Evolutionary conservation across 139 green algal genomes (phyloP), one percentile per base, ranked within the genome.

Genomic region (Eudorina sp.): DNA sequence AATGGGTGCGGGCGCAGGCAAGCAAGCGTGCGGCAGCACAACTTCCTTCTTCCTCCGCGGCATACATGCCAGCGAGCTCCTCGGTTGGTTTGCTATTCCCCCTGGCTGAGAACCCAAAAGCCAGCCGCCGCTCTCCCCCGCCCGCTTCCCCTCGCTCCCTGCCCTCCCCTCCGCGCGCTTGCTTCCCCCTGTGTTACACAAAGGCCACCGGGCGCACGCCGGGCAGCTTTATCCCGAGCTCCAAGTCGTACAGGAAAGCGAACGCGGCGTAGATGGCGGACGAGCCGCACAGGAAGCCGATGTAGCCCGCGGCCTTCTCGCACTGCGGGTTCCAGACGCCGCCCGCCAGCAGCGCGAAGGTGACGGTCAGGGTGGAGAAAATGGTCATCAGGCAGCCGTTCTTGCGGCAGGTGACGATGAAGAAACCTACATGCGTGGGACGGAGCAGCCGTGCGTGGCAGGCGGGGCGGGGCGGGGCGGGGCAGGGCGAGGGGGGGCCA

Each of bases 251-350:
- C 48, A 96, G 72, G 58, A 93, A 87, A 19, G 91, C 91, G 46
- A 95, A 91, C 21, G 91, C 94, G 7, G 91, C 88, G 87, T 96
- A 96, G 80, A 94, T 92, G 45, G 94, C 94, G 0, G 84, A 83
- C 18, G 43, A 51, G 21, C 91, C 92, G 29, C 92, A 95, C 77
- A 94, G 89, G 25, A 96, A 83, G 46, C 92, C 93, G 13, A 93
- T 85, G 66, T 94, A 96, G 46, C 94, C 94, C 14, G 92, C 94
- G 31, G 90, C 92, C 34, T 88, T 62, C 16, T 72, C 79, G 74
- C 72, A 75, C 0, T 4, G 1, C 14, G 40, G 5, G 81, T 62
- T 90, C 81, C 89, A 92, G 1, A 88, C 25, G 16, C 90, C 93
- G 5, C 79, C 90, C 13, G 92, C 89, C 55, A 96, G 74, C 69